Evolutionary conservation across 805 yeast species (phyloP).

Genomic region (Yamadazyma ubonensis): DNA sequence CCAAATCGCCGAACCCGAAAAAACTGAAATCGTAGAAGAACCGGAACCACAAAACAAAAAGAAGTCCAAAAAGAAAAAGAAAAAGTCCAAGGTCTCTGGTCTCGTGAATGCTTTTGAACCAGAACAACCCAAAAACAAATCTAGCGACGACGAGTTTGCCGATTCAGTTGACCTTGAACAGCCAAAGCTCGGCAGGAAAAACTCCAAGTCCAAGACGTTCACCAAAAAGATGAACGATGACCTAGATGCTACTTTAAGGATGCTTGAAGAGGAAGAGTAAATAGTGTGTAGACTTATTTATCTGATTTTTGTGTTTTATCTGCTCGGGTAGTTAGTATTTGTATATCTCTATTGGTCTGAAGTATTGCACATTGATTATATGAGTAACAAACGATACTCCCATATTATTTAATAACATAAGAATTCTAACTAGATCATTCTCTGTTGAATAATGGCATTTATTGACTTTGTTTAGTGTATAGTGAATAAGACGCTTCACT

Average conservation of each 20-base stretch:
- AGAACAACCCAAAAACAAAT: background rate
- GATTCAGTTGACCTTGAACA: conserved; percentile 15
- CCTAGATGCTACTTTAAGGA: conserved; percentile 36
- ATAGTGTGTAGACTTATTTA: too few species aligned
- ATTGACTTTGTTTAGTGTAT: too few species aligned
- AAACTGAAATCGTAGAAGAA: background rate
- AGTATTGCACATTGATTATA: too few species aligned
- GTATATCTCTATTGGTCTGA: too few species aligned
- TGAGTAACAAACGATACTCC: too few species aligned
- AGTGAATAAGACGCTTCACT: too few species aligned
- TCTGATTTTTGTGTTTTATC: too few species aligned
- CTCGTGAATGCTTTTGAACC: conserved; percentile 8
- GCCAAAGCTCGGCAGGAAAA: conserved; percentile 21
- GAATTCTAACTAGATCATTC: too few species aligned
- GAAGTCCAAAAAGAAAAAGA: conserved; percentile 8
- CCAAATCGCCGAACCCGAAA: background rate
- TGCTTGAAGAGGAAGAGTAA: conserved; percentile 37
- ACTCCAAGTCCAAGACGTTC: conserved; percentile 36
- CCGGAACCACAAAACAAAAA: background rate
- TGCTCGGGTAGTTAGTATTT: too few species aligned
- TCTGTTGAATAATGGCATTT: too few species aligned
- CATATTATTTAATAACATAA: too few species aligned
- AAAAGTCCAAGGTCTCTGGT: conserved; percentile 9
- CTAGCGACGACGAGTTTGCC: conserved; percentile 16
- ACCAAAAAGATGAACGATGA: conserved; percentile 32